Conservation (phyloP, 768 basidiomycete genomes). For the Hydnomerulius pinastri region DNA sequence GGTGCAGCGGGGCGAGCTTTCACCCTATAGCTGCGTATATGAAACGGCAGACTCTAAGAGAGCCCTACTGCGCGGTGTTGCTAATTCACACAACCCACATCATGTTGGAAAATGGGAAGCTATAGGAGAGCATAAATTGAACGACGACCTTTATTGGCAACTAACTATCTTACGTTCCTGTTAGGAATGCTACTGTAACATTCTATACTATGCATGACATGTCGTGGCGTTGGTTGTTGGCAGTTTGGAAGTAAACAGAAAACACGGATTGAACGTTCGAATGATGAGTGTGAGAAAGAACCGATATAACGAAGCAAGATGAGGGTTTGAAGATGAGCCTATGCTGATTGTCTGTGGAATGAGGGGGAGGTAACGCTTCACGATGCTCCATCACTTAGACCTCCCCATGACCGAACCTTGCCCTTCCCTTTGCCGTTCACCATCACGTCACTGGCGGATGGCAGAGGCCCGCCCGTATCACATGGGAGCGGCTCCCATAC, state of each 20-base stretch:
- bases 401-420: conserved; percentile 51
- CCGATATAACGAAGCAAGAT: conserved; percentile 26
- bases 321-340: conserved; percentile 26
- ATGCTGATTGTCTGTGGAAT: conserved; percentile 31
- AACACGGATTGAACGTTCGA: conserved; percentile 26
- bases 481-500: conserved; percentile 72
- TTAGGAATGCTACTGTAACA: conserved; percentile 33
- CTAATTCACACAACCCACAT: too few relatives aligned
- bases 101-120: too few relatives aligned
- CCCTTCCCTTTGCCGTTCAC: conserved; percentile 64
- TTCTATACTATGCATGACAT: conserved; percentile 36
- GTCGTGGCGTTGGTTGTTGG: conserved; percentile 26
- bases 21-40: too few relatives aligned
- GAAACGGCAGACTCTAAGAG: too few relatives aligned
- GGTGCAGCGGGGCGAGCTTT: too few relatives aligned
- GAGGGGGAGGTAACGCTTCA: conserved; percentile 20
- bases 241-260: conserved; percentile 1
- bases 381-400: conserved; percentile 16
- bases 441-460: conserved; percentile 21
- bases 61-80: too few relatives aligned
- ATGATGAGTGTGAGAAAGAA: conserved; percentile 18
- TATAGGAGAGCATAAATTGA: too few relatives aligned
- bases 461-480: conserved; percentile 16
- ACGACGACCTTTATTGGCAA: not conserved
- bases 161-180: conserved; percentile 16